phyloP scores from a whole-genome alignment of 352 stramenopile genomes.

The Phytophthora vignae region DNA sequence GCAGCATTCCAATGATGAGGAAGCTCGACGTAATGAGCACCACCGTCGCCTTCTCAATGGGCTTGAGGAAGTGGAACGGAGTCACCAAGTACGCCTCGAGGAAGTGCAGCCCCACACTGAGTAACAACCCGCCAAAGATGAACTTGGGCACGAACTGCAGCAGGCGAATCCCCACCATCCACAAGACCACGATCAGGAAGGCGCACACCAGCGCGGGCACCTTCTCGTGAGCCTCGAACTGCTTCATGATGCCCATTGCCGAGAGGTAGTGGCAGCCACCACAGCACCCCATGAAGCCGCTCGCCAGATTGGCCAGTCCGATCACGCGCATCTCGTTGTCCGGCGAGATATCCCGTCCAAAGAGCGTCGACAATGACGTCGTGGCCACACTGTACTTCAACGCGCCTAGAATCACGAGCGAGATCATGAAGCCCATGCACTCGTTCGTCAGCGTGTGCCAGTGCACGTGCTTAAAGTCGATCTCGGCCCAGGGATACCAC shows the following conservation, averaged over 20 bases:
- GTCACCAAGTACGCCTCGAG: constrained; percentile 80
- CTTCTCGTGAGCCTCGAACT: constrained; percentile 83
- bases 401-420: constrained; percentile 75
- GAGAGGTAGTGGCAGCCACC: constrained; percentile 85
- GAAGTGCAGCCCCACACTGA: constrained; percentile 83
- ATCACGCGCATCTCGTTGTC: constrained; percentile 88
- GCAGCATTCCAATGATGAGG: constrained; percentile 75
- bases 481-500: constrained; percentile 81
- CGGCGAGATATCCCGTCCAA: constrained; percentile 77
- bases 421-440: constrained; percentile 70
- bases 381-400: constrained; percentile 87
- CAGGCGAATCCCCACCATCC: constrained; percentile 68
- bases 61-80: constrained; percentile 78
- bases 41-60: constrained; percentile 68
- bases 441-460: constrained; percentile 69
- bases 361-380: constrained; percentile 83
- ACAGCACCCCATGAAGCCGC: constrained; percentile 70
- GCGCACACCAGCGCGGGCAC: constrained; percentile 78
- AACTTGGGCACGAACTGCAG: constrained; percentile 86
- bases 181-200: constrained; percentile 60
- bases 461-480: constrained; percentile 65
- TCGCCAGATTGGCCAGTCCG: constrained; percentile 75
- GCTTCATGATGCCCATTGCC: constrained; percentile 87
- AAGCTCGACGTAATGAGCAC: constrained; percentile 77
- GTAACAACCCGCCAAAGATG: constrained; percentile 78